These are phyloP conservation scores for Camellia sinensis DNA, from an alignment of 148 eudicot species.

Conservation along the genomic window DNA sequence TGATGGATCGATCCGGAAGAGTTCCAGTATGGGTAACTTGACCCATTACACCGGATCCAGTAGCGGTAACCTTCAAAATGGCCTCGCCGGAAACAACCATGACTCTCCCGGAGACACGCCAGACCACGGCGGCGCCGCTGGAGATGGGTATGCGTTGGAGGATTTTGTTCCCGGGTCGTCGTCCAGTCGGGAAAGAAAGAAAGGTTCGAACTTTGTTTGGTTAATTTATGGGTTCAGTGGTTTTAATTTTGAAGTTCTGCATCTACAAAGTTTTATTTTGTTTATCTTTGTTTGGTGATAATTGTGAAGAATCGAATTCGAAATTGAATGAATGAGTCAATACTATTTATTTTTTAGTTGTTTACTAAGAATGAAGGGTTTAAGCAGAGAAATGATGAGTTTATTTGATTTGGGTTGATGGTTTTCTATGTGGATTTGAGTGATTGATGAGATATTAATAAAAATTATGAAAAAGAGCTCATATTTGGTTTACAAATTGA, in stretches of 20 bases:
- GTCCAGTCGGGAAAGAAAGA: constrained; percentile 71
- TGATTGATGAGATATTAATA: no score
- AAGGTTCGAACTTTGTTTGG: constrained; percentile 36
- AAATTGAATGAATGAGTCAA: not conserved
- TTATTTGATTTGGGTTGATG: not conserved
- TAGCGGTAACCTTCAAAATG: constrained; percentile 29
- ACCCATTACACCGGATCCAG: constrained; percentile 45
- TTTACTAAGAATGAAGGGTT: not conserved
- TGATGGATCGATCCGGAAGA: constrained; percentile 76
- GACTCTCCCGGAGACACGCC: constrained; percentile 63
- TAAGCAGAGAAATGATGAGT: not conserved
- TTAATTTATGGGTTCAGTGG: not conserved
- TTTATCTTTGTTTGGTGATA: not conserved
- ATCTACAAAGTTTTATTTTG: not conserved
- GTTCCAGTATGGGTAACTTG: constrained; percentile 91
- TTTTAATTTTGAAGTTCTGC: not conserved
- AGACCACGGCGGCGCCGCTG: constrained; percentile 46
- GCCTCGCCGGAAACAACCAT: constrained; percentile 27
- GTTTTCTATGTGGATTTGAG: not conserved
- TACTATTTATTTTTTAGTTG: not conserved
- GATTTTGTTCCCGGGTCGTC: constrained; percentile 75
- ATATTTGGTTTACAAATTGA: no score
- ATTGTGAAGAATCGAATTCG: not conserved
- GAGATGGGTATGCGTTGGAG: constrained; percentile 79
- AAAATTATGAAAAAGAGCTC: no score